Conservation (phyloP, 2,329 filamentous ascomycete genomes). For the Niveomyces coronatus region DNA sequence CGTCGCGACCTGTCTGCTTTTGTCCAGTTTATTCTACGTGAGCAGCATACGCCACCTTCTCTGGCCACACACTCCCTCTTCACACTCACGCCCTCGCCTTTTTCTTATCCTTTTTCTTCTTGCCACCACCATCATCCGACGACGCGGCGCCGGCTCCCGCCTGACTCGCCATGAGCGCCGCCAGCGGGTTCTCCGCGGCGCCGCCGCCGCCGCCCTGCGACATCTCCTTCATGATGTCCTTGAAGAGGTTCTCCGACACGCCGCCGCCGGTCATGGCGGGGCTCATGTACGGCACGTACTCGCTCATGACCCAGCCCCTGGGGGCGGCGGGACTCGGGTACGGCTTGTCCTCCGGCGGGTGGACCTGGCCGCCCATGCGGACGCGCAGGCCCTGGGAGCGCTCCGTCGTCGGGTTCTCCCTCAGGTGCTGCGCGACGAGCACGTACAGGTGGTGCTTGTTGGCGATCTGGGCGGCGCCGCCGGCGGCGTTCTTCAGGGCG, state of each 20-base stretch:
- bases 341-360: slow-evolving; percentile 50
- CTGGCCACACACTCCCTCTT: no score
- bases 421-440: slow-evolving; percentile 67
- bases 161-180: slow-evolving; percentile 30
- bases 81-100: slow-evolving; percentile 30
- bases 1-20: no score
- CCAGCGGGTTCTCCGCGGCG: no score
- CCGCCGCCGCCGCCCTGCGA: slow-evolving; percentile 37
- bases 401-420: slow-evolving; percentile 66
- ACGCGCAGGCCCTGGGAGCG: slow-evolving; percentile 57
- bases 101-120: slow-evolving; percentile 41
- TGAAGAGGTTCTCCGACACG: slow-evolving; percentile 86
- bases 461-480: slow-evolving; percentile 44
- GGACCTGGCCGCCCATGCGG: slow-evolving; percentile 60
- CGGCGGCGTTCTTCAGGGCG: slow-evolving; percentile 43
- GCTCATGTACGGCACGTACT: slow-evolving; percentile 76
- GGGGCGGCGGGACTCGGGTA: slow-evolving; percentile 68
- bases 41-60: no score
- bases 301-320: slow-evolving; percentile 82
- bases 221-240: slow-evolving; percentile 97
- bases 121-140: slow-evolving; percentile 16
- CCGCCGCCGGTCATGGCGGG: slow-evolving; percentile 87
- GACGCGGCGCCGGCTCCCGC: slow-evolving; percentile 19
- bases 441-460: slow-evolving; percentile 82
- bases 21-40: no score